Evolutionary conservation across 768 basidiomycete species (phyloP).

Genomic region (Panus rudis): DNA sequence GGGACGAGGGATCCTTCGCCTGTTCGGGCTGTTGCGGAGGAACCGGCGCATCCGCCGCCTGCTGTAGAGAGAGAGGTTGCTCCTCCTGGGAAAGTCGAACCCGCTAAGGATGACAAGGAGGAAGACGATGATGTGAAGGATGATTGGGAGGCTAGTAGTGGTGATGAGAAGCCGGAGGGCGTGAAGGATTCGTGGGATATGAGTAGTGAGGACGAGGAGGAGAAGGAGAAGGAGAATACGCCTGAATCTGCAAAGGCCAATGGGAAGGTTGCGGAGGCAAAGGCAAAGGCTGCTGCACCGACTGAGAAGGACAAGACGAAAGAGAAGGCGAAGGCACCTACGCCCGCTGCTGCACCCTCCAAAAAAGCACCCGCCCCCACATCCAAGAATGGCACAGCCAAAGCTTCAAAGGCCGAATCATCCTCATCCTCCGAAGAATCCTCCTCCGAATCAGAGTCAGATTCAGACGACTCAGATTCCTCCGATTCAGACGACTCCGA

Average conservation of each 20-base stretch:
- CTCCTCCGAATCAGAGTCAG: constrained; percentile 31
- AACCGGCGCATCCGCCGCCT: constrained; percentile 23
- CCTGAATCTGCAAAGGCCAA: neutral
- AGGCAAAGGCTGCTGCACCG: constrained; percentile 6
- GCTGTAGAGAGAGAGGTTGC: constrained; percentile 21
- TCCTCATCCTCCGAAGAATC: constrained; percentile 17
- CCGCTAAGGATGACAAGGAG: constrained; percentile 16
- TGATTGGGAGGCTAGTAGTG: constrained; percentile 47
- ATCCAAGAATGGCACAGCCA: constrained; percentile 1
- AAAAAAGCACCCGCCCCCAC: constrained; percentile 8
- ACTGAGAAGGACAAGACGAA: constrained; percentile 4
- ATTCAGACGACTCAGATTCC: constrained; percentile 33
- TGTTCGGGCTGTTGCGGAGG: constrained; percentile 22
- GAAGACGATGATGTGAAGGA: constrained; percentile 29
- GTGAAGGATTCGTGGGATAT: constrained; percentile 57
- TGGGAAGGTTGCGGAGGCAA: neutral
- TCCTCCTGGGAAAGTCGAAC: no score
- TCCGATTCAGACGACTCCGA: constrained; percentile 25
- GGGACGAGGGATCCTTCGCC: constrained; percentile 21
- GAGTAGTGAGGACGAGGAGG: constrained; percentile 47
- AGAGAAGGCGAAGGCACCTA: constrained; percentile 19
- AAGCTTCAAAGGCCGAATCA: constrained; percentile 14
- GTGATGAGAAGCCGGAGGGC: constrained; percentile 30
- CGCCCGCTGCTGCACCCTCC: constrained; percentile 13
- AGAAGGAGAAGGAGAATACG: constrained; percentile 12